Evolutionary conservation across 2,329 filamentous ascomycete genomes (phyloP), one percentile per base, ranked within the genome.

Genomic region (Harringtonia lauricola): DNA sequence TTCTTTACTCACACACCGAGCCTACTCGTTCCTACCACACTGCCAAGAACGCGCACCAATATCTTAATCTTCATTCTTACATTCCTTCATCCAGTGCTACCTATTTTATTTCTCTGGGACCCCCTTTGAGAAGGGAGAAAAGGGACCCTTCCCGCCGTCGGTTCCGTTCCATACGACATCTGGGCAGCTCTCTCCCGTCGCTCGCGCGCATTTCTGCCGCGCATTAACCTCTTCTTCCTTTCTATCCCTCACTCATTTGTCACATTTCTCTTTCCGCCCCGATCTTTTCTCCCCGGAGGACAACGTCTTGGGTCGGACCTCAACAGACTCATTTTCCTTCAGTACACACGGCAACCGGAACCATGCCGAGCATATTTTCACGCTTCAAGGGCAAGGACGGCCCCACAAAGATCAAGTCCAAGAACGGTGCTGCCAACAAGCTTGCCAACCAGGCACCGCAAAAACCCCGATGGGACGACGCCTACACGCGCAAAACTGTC

Each of bases 381-480:
- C 72, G 73, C 55, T 66, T 90, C 64, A 87, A 86, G 71, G 74
- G 76, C 67, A 88, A 82, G 66, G 86, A 92, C 66, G 72, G 72
- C 58, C 64, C 68, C 52, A 61, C 66, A 46, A 72, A 72, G 54
- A 57, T 58, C 49, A 81, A 77, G 61, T 65, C 67, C 47, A 85
- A 83, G 65, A 89, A 88, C 66, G 75, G 71, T 44, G 67, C 71
- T 49, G 63, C 70, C 49, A 64, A 73, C 50, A 62, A 71, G 43
- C 60, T 67, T 15, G 59, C 68, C 40, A 63, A 75, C 47, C 65
- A 72, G 50, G 64, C 70, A 22, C 76, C 80, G 31, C 64, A 71
- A 48, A 87, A 88, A 64, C 85, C 84, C 44, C 76, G 74, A 62
- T 95, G 87, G 83, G 84, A 86, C 48, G 85, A 95, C 61, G 84